Evolutionary conservation across 2,329 filamentous ascomycete genomes (phyloP), one percentile per base, ranked within the genome.

Genomic region (Aspergillus awamori): DNA sequence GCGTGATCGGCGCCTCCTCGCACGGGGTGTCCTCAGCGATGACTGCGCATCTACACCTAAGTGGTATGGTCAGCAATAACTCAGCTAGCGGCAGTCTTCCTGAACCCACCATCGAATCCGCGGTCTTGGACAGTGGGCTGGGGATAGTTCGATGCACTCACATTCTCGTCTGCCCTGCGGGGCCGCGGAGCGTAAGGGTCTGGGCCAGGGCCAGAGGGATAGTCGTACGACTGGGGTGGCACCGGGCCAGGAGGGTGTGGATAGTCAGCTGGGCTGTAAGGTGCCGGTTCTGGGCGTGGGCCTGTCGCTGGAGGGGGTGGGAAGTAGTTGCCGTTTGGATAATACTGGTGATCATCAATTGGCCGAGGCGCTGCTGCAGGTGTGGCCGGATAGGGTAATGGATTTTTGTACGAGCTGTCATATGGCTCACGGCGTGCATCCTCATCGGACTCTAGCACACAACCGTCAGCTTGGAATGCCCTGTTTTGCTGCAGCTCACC

Each of bases 81-180:
- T 30, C 49, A 15, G 45, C 10, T 39, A 55, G 24, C n/a, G 45
- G 36, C 51, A 58, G 60, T 65, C 41, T 28, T 67, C 65, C 54
- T 63, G 64, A 74, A 81, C 78, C 73, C 78, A 81, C 79, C 78
- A 76, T 79, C 72, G 67, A 71, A 65, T 68, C 67, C 66, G 67
- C 71, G 73, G 68, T 73, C 67, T 70, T 74, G 69, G 70, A 74
- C 71, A 71, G 69, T 69, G 70, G 71, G 65, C 67, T 70, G 72
- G 71, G 68, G 67, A 69, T 69, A 69, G 65, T 69, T 72, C 65
- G 66, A 65, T 66, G 70, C 73, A 81, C 80, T 82, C 79, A 83
- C 81, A 80, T 82, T 82, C 71, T 82, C 80, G 72, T 81, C 79
- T 61, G 74, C 76, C 65, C 77, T 73, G 63, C 74, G 71, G 53